Evolutionary conservation across 2,329 filamentous ascomycete genomes (phyloP), one percentile per base, ranked within the genome.

Genomic region (Parastagonospora nodorum): DNA sequence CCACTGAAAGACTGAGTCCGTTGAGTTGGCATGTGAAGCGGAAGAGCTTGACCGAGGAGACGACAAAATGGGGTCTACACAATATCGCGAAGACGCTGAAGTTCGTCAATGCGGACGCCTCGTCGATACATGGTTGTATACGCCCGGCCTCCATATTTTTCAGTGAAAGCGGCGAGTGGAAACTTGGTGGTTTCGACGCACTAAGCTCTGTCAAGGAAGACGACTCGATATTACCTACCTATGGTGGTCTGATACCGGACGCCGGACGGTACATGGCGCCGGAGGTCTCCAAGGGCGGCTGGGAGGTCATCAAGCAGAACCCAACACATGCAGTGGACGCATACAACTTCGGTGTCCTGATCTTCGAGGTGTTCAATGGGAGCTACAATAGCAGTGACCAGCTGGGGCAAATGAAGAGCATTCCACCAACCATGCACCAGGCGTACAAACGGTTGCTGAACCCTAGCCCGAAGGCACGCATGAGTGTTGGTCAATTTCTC

Each of bases 151-250:
- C 93, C 0, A 82, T 99, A 58, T 99, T 92, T 74, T 94, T 90
- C 4, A 92, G 91, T 53, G 93, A 97, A 70, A 97, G 94, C 68
- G 94, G 94, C 50, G 94, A 99, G 76, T 99, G 94, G 94, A 97
- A 95, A 69, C 78, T 99, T 2, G 92, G 89, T 15, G 94, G 94
- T 0, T 96, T 99, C 62, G 94, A 99, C 61, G 84, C 96, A 5
- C 75, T 97, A 51, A 97, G 92, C 75, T 97, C 89, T 32, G 87
- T 97, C 77, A 97, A 97, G 67, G 94, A 97, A 50, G 92, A 97
- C 55, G 91, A 97, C 63, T 91, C 92, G 8, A 81, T 96, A 41
- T 92, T 99, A 67, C 97, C 95, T 69, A 94, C 85, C 43, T 95
- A 92, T 68, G 93, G 92, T 53, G 92, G 90, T 64, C 77, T 96